Base-by-base conservation (phyloP, 352 stramenopile species). In the Phytopythium vexans region DNA sequence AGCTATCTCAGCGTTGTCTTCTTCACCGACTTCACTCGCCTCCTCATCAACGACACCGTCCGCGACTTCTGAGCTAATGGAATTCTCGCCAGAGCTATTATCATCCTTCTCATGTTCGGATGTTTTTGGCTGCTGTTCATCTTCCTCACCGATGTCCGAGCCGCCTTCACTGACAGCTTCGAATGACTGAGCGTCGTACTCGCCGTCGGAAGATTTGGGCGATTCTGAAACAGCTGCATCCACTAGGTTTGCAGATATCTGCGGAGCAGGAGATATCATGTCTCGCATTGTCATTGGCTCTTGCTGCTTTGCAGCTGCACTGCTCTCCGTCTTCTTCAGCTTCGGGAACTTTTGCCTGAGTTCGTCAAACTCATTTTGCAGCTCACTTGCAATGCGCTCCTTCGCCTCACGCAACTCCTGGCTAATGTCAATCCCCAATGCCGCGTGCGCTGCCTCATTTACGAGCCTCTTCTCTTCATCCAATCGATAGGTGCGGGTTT, bases 391-490 rank as follows among this genome's bases (percentile, higher is more conserved):
- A 46, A 86, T 75, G 2, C 56, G 50, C 0, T 9, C 27, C 54
- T 79, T 81, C 7, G 54, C 69, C 3, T 56, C 54, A 0, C 38
- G 21, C 1, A 82, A 16, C 34, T 72, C 65, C 10, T 35, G 36
- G 10, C 56, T 36, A 7, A 86, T 54, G 47, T 86, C 60, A 8
- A 81, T 33, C 32, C 53, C 36, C 7, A 85, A 61, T 1, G 74
- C 74, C 2, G 70, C 21, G 36, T 70, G 60, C 4, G 72, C 74
- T n/a, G 80, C 54, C 27, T 47, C 14, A 34, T 82, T 54, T 34
- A 86, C 64, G 15, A 79, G 64, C n/a, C 60, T 52, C 40, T 57
- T 66, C 48, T 79, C 64, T 66, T 86, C 74, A 27, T 72, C 61
- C 0, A 57, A 42, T 21, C 60, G 51, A 49, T 79, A 81, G 34